Evolutionary conservation across 1,284 basidiomycete species (phyloP), one percentile per base, ranked within the genome.

Genomic region (Sporisorium reilianum): DNA sequence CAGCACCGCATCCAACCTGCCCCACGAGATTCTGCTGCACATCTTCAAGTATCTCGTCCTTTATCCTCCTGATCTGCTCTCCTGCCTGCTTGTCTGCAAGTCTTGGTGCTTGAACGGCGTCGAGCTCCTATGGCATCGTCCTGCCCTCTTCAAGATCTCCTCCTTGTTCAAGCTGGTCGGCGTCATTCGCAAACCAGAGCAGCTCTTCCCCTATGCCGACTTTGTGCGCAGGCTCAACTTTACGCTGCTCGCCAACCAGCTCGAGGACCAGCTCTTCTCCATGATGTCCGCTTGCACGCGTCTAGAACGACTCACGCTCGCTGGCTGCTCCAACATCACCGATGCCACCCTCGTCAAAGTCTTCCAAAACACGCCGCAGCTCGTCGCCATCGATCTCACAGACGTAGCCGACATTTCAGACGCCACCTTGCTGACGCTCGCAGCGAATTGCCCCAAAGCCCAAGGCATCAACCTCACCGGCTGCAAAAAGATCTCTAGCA

Each of bases 21-120:
- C 95, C 2, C 91, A 93, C 56, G 95, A 97, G 85, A 90, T 97
- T 45, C 89, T 98, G 75, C 91, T 95, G n/a, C 91, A 97, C 86
- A 92, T 98, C 79, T 89, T 99, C 77, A 92, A 91, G 66, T 90
- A 94, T 76, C 88, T 99, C 12, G 89, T 92, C 64, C 87, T 90
- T 23, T 88, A 97, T 42, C 90, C 92, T 74, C 88, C 88, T 68
- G 89, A 90, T 51, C 88, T 97, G 63, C 76, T 66, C 36, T 52
- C 75, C 44, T 83, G 80, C 46, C 60, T 85, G 41, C 89, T 92
- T 59, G 95, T 98, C 34, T 95, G 91, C 38, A 91, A 93, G 62
- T 88, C 91, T 14, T 99, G 97, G 95, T 97, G 95, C 87, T 91
- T 95, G 80, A 96, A 94, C 85, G 91, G 94, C 9, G 94, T 96